Percentiles rank a stretch among this genome's conserved stretches.
Conservation (phyloP, 805 yeast species). For the Myxozyma sirexii region DNA sequence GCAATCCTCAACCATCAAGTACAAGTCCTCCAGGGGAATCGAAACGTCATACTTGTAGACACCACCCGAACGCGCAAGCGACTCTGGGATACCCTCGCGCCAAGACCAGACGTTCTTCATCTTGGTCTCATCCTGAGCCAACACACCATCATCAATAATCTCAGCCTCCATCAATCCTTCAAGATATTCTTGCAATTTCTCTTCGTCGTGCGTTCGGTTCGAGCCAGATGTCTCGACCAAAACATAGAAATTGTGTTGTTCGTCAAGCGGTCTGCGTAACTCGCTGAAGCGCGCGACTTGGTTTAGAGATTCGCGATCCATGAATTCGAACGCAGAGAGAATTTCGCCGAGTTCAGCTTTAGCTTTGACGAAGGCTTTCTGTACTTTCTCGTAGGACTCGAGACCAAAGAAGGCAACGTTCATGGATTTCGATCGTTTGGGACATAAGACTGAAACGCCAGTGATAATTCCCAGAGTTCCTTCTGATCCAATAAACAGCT, state of each 20-base stretch:
- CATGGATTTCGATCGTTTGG: slow-evolving; percentile 80
- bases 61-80: slow-evolving; percentile 82
- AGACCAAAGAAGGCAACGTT: slow-evolving; percentile 90
- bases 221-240: slow-evolving; percentile 97
- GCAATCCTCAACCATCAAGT: slow-evolving; percentile 80
- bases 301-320: slow-evolving; percentile 73
- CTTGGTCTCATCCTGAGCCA: slow-evolving; percentile 94
- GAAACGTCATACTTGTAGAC: slow-evolving; percentile 97
- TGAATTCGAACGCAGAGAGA: slow-evolving; percentile 89
- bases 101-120: slow-evolving; percentile 83
- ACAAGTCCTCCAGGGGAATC: slow-evolving; percentile 78
- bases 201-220: slow-evolving; percentile 88
- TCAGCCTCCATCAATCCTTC: slow-evolving; percentile 85
- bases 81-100: slow-evolving; percentile 95
- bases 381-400: slow-evolving; percentile 79
- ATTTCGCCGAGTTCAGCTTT: slow-evolving; percentile 79
- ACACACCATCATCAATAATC: slow-evolving; percentile 86
- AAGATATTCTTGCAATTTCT: slow-evolving; percentile 79
- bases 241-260: slow-evolving; percentile 83
- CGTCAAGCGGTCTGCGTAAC: slow-evolving; percentile 65
- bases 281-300: slow-evolving; percentile 63
- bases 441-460: slow-evolving; percentile 86
- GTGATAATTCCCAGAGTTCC: slow-evolving; percentile 92
- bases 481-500: slow-evolving; percentile 89
- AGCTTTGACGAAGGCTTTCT: slow-evolving; percentile 75